phyloP scores from a whole-genome alignment of 306 rosid genomes.

The Sicyos baderoa region DNA sequence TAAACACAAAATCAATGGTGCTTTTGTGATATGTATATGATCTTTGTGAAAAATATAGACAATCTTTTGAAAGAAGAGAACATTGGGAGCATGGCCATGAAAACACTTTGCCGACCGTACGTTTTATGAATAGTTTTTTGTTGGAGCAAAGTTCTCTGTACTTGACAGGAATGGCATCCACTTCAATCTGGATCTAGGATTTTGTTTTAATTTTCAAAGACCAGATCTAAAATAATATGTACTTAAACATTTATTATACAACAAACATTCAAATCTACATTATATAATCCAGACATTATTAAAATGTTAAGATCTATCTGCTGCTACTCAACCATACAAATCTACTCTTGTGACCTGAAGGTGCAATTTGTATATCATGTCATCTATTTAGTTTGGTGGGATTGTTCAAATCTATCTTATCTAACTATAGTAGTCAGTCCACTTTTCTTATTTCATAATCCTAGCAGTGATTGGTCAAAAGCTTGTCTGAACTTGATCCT shows the following conservation, averaged over 20 bases:
- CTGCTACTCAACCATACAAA: background rate
- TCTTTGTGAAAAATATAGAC: too few relatives aligned
- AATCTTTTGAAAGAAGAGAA: too few relatives aligned
- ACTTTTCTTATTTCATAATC: background rate
- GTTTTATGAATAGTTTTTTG: slow-evolving; percentile 7
- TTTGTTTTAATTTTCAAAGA: background rate
- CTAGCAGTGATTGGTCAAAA: background rate
- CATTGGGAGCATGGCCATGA: background rate
- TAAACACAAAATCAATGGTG: too few relatives aligned
- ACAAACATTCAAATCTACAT: background rate
- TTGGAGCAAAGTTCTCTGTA: background rate
- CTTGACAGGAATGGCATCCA: slow-evolving; percentile 1
- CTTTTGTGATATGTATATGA: too few relatives aligned
- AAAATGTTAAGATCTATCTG: background rate
- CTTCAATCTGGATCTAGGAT: background rate
- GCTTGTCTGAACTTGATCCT: background rate
- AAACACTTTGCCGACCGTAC: background rate
- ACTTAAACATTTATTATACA: background rate
- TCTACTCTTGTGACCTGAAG: background rate
- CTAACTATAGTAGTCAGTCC: background rate
- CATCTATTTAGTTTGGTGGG: background rate
- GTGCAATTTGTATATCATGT: background rate
- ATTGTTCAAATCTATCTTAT: slow-evolving; percentile 8
- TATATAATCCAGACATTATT: background rate
- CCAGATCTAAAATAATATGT: background rate